phyloP scores from a whole-genome alignment of 2,329 filamentous ascomycete species.

The Aspergillus glaucus region DNA sequence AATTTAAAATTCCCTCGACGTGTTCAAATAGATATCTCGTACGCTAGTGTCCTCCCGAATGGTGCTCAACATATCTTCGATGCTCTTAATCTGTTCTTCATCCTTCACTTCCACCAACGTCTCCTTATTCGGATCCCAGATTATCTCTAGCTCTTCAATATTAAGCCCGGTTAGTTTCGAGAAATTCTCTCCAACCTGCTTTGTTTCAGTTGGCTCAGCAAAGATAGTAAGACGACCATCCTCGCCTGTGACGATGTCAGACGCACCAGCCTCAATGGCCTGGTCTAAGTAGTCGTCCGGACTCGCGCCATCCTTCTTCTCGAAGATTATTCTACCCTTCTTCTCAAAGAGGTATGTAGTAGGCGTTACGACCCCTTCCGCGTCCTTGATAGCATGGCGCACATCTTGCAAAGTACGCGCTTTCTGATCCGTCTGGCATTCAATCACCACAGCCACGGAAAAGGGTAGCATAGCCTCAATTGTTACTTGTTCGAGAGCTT shows the following conservation, averaged over 20 bases:
- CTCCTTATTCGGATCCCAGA: constrained; percentile 79
- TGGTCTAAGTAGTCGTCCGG: constrained; percentile 70
- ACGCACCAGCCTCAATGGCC: constrained; percentile 76
- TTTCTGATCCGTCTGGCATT: constrained; percentile 79
- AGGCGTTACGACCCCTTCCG: constrained; percentile 63
- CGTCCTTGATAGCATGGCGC: constrained; percentile 62
- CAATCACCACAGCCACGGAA: constrained; percentile 69
- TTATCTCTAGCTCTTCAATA: constrained; percentile 69
- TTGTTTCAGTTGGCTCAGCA: constrained; percentile 61
- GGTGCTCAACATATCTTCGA: constrained; percentile 52
- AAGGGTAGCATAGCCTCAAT: constrained; percentile 76
- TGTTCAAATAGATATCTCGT: constrained; percentile 73
- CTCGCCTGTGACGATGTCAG: constrained; percentile 48
- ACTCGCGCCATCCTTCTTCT: constrained; percentile 49
- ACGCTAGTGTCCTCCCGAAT: constrained; percentile 63
- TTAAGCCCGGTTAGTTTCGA: constrained; percentile 58
- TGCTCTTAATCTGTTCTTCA: constrained; percentile 47
- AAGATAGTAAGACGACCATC: constrained; percentile 66
- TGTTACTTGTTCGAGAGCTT: constrained; percentile 67
- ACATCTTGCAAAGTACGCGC: constrained; percentile 67
- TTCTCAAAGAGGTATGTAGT: constrained; percentile 81
- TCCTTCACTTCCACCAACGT: constrained; percentile 61
- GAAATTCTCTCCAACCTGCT: constrained; percentile 58
- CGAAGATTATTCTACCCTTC: constrained; percentile 68
- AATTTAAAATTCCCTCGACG: constrained; percentile 20